Base-by-base conservation (phyloP, 139 green algal genomes). In the Coelastrella sp. region DNA sequence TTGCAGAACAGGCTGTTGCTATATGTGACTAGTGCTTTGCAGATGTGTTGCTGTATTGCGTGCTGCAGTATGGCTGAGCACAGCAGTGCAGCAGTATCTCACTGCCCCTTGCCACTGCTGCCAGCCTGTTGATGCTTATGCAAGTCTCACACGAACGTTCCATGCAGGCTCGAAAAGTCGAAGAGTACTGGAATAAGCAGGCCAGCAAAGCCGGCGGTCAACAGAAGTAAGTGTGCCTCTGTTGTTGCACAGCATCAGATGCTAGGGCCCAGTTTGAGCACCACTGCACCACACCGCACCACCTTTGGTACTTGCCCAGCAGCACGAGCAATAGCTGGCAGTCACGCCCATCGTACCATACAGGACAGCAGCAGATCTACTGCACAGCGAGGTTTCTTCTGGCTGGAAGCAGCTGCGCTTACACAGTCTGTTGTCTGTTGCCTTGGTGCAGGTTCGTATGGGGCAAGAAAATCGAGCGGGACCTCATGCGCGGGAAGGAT, bases 391-490 rank as follows among this genome's bases (percentile, higher is more conserved):
- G n/a, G n/a, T n/a, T n/a, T n/a, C n/a, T n/a, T n/a, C n/a, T n/a
- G n/a, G n/a, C n/a, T n/a, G n/a, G n/a, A n/a, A n/a, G n/a, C n/a
- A n/a, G n/a, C n/a, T n/a, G n/a, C n/a, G n/a, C n/a, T n/a, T n/a
- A n/a, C n/a, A n/a, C n/a, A n/a, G n/a, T n/a, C n/a, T n/a, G n/a
- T n/a, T n/a, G n/a, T n/a, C n/a, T n/a, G n/a, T n/a, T n/a, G n/a
- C n/a, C 30, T 11, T 2, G 40, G 30, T 53, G 63, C 74, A 88
- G 86, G 17, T 99, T 99, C 87, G 96, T 99, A 38, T 99, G 96
- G 96, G 81, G 85, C 63, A 99, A 99, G 88, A 99, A 99, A 85
- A 95, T 99, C 35, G 94, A 98, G 87, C 94, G 94, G 76, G 94
- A 98, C 15, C 85, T 99, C 48, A 85, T 85, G 19, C 72, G 88